These are phyloP conservation scores for Xanthoconium separans DNA, from an alignment of 1,284 basidiomycete genomes.

Conservation along the genomic window DNA sequence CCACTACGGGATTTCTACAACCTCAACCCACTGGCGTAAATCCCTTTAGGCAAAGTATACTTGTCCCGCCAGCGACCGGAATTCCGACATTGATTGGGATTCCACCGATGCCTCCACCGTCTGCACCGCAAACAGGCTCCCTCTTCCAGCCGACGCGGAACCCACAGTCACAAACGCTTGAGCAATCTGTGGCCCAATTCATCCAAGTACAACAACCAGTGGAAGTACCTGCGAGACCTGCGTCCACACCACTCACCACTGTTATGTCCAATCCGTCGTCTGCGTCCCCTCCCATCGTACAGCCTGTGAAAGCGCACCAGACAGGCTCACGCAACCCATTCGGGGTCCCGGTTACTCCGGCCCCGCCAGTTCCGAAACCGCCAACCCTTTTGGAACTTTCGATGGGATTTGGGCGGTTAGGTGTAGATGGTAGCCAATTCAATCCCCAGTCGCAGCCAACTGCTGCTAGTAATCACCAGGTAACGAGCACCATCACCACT, in stretches of 20 bases:
- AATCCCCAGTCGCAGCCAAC: slow-evolving; percentile 35
- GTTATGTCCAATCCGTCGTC: slow-evolving; percentile 30
- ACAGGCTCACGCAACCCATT: slow-evolving; percentile 97
- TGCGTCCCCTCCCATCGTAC: slow-evolving; percentile 44
- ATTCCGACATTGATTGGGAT: slow-evolving; percentile 69
- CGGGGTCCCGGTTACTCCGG: slow-evolving; percentile 68
- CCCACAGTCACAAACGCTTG: slow-evolving; percentile 9
- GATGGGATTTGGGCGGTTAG: slow-evolving; percentile 41
- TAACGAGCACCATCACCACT: background rate
- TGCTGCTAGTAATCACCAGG: background rate
- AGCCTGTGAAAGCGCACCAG: slow-evolving; percentile 81
- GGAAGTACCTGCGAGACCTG: slow-evolving; percentile 53
- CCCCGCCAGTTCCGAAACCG: slow-evolving; percentile 69
- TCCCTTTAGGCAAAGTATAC: slow-evolving; percentile 33
- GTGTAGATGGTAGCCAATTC: slow-evolving; percentile 21
- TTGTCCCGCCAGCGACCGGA: slow-evolving; percentile 70
- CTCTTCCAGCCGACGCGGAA: slow-evolving; percentile 12
- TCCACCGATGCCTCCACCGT: slow-evolving; percentile 8
- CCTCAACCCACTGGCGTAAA: slow-evolving; percentile 42
- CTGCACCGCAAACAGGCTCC: slow-evolving; percentile 8
- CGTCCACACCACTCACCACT: slow-evolving; percentile 63
- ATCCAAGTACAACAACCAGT: slow-evolving; percentile 7
- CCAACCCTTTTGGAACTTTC: slow-evolving; percentile 84
- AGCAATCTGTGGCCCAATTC: background rate
- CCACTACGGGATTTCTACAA: slow-evolving; percentile 39